phyloP scores from a whole-genome alignment of 2,329 filamentous ascomycete genomes.

The Paecilomyces variotii region DNA sequence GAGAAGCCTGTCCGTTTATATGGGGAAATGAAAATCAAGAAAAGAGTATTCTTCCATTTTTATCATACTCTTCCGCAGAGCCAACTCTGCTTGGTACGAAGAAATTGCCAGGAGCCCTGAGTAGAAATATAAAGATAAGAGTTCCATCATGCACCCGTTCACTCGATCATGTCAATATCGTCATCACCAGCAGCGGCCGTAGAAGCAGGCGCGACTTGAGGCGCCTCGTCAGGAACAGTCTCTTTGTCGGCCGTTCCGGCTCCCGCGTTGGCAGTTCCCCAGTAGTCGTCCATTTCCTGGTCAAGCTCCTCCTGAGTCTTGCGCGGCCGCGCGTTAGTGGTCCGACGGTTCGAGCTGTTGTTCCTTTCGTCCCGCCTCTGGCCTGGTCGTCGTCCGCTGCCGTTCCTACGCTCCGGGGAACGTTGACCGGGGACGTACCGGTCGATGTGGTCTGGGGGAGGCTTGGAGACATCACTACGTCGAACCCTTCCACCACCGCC shows the following conservation, averaged over 20 bases:
- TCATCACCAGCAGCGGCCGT: conserved; percentile 36
- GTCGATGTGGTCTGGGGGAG: conserved; percentile 62
- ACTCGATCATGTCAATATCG: conserved; percentile 67
- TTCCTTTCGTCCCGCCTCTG: conserved; percentile 33
- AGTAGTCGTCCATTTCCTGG: conserved; percentile 96
- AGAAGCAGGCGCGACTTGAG: conserved; percentile 20
- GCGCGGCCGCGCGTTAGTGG: conserved; percentile 52
- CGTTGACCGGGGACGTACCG: conserved; percentile 63
- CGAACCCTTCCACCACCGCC: conserved; percentile 36
- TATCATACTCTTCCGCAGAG: background rate
- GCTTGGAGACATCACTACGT: conserved; percentile 48
- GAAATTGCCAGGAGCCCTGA: background rate
- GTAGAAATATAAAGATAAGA: background rate
- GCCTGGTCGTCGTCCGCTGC: conserved; percentile 46
- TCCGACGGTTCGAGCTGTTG: conserved; percentile 29
- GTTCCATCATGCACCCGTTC: conserved; percentile 4
- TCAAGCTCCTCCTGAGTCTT: conserved; percentile 91
- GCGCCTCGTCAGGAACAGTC: conserved; percentile 12
- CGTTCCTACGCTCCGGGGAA: conserved; percentile 32
- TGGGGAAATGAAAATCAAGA: background rate
- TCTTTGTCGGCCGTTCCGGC: conserved; percentile 32
- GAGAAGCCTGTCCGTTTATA: background rate
- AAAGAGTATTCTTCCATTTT: background rate
- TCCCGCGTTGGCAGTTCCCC: conserved; percentile 44
- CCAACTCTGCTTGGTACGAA: background rate